phyloP scores from a whole-genome alignment of 805 yeast genomes.

The Metschnikowia kunwiensis region DNA sequence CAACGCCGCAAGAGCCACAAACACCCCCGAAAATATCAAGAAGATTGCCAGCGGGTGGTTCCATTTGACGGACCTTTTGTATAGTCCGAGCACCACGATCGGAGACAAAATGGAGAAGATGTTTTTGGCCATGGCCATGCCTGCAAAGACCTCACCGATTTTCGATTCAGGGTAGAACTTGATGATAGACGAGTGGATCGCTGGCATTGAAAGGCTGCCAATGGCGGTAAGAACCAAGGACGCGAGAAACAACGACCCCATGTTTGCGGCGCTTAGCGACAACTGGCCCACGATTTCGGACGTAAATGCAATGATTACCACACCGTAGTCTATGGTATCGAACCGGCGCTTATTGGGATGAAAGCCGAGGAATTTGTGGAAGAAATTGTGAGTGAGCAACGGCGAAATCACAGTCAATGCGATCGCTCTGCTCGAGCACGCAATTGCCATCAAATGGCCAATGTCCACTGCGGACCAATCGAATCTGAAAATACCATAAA shows the following conservation, averaged over 20 bases:
- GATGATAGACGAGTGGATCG: constrained; percentile 53
- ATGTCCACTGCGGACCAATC: constrained; percentile 52
- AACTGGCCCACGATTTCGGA: constrained; percentile 41
- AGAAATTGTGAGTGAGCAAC: constrained; percentile 35
- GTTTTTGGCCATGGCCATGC: constrained; percentile 57
- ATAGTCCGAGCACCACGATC: constrained; percentile 45
- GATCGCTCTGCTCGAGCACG: constrained; percentile 48
- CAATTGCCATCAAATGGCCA: constrained; percentile 52
- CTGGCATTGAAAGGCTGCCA: constrained; percentile 43
- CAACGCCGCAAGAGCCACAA: neutral
- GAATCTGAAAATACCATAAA: constrained; percentile 54
- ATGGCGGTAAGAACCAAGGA: constrained; percentile 41
- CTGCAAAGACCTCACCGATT: constrained; percentile 75
- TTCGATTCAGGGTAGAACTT: constrained; percentile 57
- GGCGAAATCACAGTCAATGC: constrained; percentile 54
- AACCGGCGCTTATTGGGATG: constrained; percentile 36
- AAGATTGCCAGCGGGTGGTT: constrained; percentile 30
- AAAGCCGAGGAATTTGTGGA: constrained; percentile 24
- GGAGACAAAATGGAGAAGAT: constrained; percentile 48
- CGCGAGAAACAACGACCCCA: constrained; percentile 26
- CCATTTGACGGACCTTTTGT: constrained; percentile 29
- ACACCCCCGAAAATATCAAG: constrained; percentile 15
- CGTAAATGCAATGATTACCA: constrained; percentile 31
- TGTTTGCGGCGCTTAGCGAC: constrained; percentile 29
- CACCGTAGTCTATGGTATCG: constrained; percentile 49